Percentiles rank a stretch among this genome's conserved stretches.
Conservation (phyloP, 2,329 filamentous ascomycete genomes). For the Colletotrichum sp. region DNA sequence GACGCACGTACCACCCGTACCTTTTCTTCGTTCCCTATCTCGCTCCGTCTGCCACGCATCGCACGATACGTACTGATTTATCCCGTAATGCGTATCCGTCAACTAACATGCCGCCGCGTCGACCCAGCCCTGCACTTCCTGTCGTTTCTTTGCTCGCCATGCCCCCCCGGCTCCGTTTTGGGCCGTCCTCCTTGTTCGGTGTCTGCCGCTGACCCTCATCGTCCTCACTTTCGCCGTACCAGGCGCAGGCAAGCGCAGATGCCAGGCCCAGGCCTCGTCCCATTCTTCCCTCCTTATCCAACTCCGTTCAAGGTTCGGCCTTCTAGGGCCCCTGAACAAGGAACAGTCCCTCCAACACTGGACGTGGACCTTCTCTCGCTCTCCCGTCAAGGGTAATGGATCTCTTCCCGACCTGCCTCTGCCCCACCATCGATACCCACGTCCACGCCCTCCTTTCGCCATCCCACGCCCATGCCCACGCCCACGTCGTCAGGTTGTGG, state of each 20-base stretch:
- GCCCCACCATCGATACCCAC: slow-evolving; percentile 1
- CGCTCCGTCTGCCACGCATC: background rate
- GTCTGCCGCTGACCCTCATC: slow-evolving; percentile 14
- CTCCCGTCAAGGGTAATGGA: background rate
- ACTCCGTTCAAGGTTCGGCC: slow-evolving; percentile 11
- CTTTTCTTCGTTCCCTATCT: background rate
- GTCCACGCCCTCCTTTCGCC: background rate
- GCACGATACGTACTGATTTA: background rate
- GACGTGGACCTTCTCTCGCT: background rate
- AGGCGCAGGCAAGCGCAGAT: background rate
- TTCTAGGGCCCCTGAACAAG: slow-evolving; percentile 19
- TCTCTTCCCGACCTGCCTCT: background rate
- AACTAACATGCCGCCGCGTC: background rate
- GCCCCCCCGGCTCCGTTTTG: slow-evolving; percentile 1
- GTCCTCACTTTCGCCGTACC: slow-evolving; percentile 3
- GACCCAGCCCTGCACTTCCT: background rate
- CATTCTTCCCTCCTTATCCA: slow-evolving; percentile 14
- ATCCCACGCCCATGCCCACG: background rate
- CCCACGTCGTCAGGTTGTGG: background rate
- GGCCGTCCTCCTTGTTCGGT: slow-evolving; percentile 6
- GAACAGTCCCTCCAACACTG: background rate
- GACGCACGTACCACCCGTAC: slow-evolving; percentile 8
- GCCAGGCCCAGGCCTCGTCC: background rate
- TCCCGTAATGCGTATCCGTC: background rate
- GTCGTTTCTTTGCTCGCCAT: slow-evolving; percentile 4